Base-by-base conservation (phyloP, 106 monocot genomes). In the Dactylorhiza incarnata region DNA sequence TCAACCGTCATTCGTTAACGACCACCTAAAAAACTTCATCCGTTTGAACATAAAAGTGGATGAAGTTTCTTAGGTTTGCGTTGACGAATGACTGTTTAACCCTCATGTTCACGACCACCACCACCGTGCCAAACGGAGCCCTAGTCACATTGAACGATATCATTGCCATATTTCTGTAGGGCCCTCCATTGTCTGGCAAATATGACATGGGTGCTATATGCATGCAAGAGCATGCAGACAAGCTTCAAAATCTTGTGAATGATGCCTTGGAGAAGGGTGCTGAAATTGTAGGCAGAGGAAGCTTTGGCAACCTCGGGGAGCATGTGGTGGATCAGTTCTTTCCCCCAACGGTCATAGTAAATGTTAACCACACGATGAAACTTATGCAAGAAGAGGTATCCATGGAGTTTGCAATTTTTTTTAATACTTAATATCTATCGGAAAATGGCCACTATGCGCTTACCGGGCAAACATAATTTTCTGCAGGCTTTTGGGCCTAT, bases 161-260 rank as follows among this genome's bases (percentile, higher is more conserved):
- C 37, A 37, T 37, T 37, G 37, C 37, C 37, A 37, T 25, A 74
- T 54, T 37, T 72, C 44, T 55, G 26, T 81, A 99, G 99, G 99
- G 99, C 0, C 94, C 99, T 5, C 99, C 94, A 51, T 73, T 90
- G 51, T 65, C 88, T 67, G 99, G 99, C 11, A 94, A 77, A 79
- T 99, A 94, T 87, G 99, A 94, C 54, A 99, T 99, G 99, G 94
- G 99, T 73, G 99, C 99, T 14, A 86, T 99, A 77, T 99, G 99
- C 66, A 88, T 99, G 91, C 94, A 94, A 92, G 94, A 88, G 46
- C 99, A 99, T 68, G 85, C 92, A 65, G 99, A 99, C 56, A 99
- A 85, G 77, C 99, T 99, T 82, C 99, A 99, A 65, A 88, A 77
- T 84, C 91, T 99, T 52, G 89, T 99, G 47, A 83, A 94, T 85